phyloP scores from a whole-genome alignment of 495 filamentous ascomycete species.

The Podospora conica region DNA sequence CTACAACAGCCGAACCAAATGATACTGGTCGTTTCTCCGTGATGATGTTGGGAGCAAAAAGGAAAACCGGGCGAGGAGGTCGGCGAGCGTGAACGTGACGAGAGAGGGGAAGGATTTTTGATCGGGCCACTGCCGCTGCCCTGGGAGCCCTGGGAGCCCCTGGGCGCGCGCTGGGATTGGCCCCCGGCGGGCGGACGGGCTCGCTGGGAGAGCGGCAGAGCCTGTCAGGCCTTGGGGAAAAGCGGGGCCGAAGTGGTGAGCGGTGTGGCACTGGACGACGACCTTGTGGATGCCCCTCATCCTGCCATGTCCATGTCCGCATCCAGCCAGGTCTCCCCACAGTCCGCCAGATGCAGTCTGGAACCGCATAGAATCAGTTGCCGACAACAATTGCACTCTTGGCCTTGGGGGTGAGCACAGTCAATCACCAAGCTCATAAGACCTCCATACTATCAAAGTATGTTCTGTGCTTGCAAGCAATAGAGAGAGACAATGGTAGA shows the following conservation, averaged over 20 bases:
- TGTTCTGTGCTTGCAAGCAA: too few relatives aligned
- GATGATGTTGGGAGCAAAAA: conserved; percentile 23
- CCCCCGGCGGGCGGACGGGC: background rate
- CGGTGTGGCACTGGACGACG: background rate
- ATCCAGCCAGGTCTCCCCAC: background rate
- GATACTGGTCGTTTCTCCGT: conserved; percentile 27
- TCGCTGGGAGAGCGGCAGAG: background rate
- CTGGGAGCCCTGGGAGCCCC: conserved; percentile 20
- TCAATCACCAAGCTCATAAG: too few relatives aligned
- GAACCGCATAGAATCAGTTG: background rate
- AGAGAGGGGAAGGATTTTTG: conserved; percentile 30
- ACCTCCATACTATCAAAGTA: too few relatives aligned
- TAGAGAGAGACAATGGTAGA: too few relatives aligned
- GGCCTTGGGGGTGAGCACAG: background rate
- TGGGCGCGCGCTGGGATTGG: conserved; percentile 11
- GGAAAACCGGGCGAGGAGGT: conserved; percentile 21
- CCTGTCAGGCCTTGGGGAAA: background rate
- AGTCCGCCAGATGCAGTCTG: background rate
- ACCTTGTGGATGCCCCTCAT: background rate
- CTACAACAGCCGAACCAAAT: conserved; percentile 30
- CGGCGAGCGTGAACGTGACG: conserved; percentile 15
- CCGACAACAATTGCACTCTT: too few relatives aligned
- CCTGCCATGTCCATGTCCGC: too few relatives aligned
- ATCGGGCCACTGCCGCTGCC: conserved; percentile 29
- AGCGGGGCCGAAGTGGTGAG: background rate